Conservation (phyloP, 768 basidiomycete species). For the Auricularia cornea region DNA sequence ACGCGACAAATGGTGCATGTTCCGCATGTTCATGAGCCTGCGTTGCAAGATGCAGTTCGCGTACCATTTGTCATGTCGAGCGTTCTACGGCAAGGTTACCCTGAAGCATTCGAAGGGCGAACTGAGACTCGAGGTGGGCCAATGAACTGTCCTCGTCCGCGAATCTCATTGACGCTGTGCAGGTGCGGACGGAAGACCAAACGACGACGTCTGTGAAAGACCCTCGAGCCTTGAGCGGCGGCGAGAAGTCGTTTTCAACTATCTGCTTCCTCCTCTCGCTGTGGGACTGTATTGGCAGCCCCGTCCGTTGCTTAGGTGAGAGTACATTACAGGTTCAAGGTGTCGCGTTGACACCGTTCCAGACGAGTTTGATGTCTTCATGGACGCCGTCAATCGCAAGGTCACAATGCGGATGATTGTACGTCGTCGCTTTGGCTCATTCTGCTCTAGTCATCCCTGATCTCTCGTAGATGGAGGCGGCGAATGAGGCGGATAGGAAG, state of each 20-base stretch:
- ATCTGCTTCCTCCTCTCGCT: constrained; percentile 89
- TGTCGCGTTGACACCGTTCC: background rate
- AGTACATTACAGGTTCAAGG: background rate
- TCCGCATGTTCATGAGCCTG: constrained; percentile 78
- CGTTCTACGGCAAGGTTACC: constrained; percentile 80
- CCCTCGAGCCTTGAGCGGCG: constrained; percentile 79
- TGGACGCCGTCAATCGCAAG: constrained; percentile 90
- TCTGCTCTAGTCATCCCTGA: background rate
- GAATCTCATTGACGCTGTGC: background rate
- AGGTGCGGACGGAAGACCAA: background rate
- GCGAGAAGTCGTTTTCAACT: constrained; percentile 96
- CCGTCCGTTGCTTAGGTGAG: constrained; percentile 81
- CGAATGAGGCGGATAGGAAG: constrained; percentile 76
- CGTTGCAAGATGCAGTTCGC: constrained; percentile 79
- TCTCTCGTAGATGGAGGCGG: constrained; percentile 67
- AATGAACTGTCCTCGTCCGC: background rate
- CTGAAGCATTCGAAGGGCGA: constrained; percentile 71
- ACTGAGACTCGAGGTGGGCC: constrained; percentile 36
- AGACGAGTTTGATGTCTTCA: constrained; percentile 99
- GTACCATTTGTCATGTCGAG: constrained; percentile 74
- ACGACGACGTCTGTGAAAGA: constrained; percentile 40
- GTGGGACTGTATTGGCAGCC: constrained; percentile 94
- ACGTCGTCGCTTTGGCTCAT: constrained; percentile 12
- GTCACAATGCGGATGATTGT: constrained; percentile 97
- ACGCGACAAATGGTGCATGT: constrained; percentile 72